Percentiles rank a stretch among this genome's conserved stretches.
These are phyloP conservation scores for Geotrichum klebahnii DNA, from an alignment of 1,139 yeast species.

Conservation along the genomic window DNA sequence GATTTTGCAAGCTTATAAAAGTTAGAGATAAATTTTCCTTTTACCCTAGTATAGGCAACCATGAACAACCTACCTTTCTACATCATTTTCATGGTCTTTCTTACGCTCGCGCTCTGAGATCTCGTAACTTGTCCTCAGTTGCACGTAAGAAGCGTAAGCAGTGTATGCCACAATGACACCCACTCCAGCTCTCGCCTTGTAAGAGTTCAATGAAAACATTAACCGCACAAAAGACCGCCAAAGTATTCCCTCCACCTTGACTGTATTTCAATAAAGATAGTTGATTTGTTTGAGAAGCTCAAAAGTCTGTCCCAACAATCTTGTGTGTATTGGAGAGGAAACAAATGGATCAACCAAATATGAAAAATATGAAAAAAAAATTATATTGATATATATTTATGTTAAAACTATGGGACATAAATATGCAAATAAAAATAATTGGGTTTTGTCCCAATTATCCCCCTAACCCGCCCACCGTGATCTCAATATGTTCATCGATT, in stretches of 20 bases:
- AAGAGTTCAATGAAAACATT: constrained; percentile 24
- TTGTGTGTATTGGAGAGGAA: no score
- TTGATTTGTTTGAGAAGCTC: no score
- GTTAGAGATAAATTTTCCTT: constrained; percentile 26
- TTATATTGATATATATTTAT: no score
- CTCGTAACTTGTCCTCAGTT: constrained; percentile 52
- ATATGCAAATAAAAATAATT: no score
- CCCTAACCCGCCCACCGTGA: no score
- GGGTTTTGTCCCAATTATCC: no score
- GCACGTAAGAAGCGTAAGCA: constrained; percentile 62
- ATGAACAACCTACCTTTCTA: constrained; percentile 18
- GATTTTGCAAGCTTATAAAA: constrained; percentile 32
- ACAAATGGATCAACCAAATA: no score
- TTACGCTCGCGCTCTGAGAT: constrained; percentile 50
- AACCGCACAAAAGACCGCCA: constrained; percentile 16
- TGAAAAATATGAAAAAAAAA: no score
- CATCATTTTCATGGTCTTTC: constrained; percentile 24
- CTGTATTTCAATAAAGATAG: neutral
- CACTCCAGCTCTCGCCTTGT: constrained; percentile 43
- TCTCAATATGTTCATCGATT: no score
- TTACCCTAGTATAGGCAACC: constrained; percentile 25
- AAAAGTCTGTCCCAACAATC: no score
- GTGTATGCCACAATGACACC: constrained; percentile 62
- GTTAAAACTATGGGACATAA: no score
- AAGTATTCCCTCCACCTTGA: constrained; percentile 9